Evolutionary conservation across 2,329 filamentous ascomycete species (phyloP), one percentile per base, ranked within the genome.

Genomic region (Hypomyces rosellus): DNA sequence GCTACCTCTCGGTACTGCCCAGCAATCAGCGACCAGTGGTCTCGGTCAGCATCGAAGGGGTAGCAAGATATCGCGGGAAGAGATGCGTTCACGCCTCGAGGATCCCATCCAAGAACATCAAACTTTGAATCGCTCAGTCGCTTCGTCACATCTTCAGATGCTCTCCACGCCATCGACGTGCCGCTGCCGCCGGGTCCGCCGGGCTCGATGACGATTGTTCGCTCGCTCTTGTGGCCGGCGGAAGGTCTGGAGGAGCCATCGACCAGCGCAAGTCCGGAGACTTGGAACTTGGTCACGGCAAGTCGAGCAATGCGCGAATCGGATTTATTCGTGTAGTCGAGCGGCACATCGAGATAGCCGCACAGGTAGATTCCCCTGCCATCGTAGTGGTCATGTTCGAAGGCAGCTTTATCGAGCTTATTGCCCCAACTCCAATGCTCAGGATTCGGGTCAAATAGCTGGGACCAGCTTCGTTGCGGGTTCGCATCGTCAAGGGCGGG

Each of bases 101-200:
- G 76, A 46, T 80, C 76, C 70, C 74, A 79, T n/a, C 74, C 74
- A 13, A 80, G 59, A 5, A 78, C 70, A 51, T 78, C 74, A 18
- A 69, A 74, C 18, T 63, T 58, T 18, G 69, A 65, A 33, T 67
- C 67, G 50, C 72, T 74, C 12, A 77, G 59, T 3, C 71, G 69
- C 49, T 67, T 57, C 3, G 70, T 69, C 34, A 73, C 52, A 0
- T 53, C 48, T 49, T 75, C 67, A 3, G 64, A 68, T 0, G 54
- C 55, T 5, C 65, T 56, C 71, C 71, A 76, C 3, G 62, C 65
- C 37, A 71, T 70, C 0, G 49, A 60, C 0, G 70, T 75, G 3
- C 75, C 75, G 53, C 72, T 74, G 13, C 71, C 75, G 1, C 75
- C 75, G 0, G 75, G 75, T 9, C 75, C 75, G 40, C 76, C 76